These are phyloP conservation scores for Fomitopsis palustris DNA, from an alignment of 1,284 basidiomycete genomes.

Conservation along the genomic window DNA sequence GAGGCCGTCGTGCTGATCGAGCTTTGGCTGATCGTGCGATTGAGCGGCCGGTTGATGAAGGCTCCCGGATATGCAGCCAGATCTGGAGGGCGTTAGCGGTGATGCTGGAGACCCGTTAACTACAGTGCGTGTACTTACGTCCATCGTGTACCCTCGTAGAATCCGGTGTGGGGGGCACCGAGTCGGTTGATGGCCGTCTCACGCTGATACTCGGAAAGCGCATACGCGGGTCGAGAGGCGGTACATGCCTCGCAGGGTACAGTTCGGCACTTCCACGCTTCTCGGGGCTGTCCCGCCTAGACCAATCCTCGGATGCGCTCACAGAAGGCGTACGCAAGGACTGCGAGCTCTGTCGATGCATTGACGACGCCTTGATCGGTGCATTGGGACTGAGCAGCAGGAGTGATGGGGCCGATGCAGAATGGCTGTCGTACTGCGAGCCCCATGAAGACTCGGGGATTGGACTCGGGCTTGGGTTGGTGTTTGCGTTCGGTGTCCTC, in stretches of 20 bases:
- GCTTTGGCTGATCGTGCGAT: slow-evolving; percentile 51
- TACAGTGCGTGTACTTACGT: slow-evolving; percentile 1
- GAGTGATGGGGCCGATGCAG: slow-evolving; percentile 19
- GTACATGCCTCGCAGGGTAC: slow-evolving; percentile 20
- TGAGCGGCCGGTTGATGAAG: slow-evolving; percentile 54
- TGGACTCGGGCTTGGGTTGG: slow-evolving; percentile 14
- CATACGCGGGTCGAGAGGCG: slow-evolving; percentile 26
- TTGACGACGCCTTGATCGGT: slow-evolving; percentile 11
- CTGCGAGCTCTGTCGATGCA: slow-evolving; percentile 20
- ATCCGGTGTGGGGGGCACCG: slow-evolving; percentile 28
- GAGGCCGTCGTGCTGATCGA: slow-evolving; percentile 47
- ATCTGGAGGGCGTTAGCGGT: background rate
- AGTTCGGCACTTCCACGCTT: background rate
- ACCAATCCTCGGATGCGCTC: slow-evolving; percentile 19
- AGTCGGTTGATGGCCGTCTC: slow-evolving; percentile 23
- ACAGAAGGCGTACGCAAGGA: slow-evolving; percentile 19
- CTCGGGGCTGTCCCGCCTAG: slow-evolving; percentile 12
- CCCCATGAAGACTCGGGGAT: slow-evolving; percentile 14
- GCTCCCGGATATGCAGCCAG: slow-evolving; percentile 23
- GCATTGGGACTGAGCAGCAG: slow-evolving; percentile 13
- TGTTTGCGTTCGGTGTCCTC: slow-evolving; percentile 17
- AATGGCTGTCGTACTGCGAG: slow-evolving; percentile 14
- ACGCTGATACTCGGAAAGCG: slow-evolving; percentile 16
- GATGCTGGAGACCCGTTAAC: background rate
- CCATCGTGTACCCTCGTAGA: slow-evolving; percentile 23